Base-by-base conservation (phyloP, 192 early-diverging fungal species). In the Backusella morwellensis region DNA sequence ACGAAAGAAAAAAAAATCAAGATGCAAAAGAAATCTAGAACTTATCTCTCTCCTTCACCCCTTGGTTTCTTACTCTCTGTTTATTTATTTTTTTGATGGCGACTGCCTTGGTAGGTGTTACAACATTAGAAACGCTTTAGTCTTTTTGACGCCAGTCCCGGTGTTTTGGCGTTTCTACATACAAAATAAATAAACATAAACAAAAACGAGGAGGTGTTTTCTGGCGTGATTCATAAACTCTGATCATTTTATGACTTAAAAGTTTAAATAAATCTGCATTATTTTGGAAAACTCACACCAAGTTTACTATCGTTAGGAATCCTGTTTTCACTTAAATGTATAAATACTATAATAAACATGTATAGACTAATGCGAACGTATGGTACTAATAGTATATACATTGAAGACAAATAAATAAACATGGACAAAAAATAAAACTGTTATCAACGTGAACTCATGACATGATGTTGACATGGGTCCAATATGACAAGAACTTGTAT, bases 201-300 rank as follows among this genome's bases (percentile, higher is more conserved):
- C 11, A 63, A 63, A 63, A 56, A n/a, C 3, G 4, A 26, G 56
- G 56, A 23, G 56, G 56, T 63, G 56, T 59, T 59, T 59, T 59
- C 17, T 59, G n/a, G 54, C 54, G 54, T 59, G 54, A 59, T 23
- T 59, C 8, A 26, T 21, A 59, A 23, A 59, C 54, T 59, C 54
- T 59, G 54, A 59, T 54, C 54, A 2, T 59, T 59, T 59, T 59
- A 59, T 59, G 23, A 59, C 54, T 59, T 59, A 59, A 59, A 59
- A 59, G 54, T 59, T 59, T 59, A 59, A 59, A 59, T 59, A 59
- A 59, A 59, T 29, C 56, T 26, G 23, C 23, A 63, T 29, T 50
- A 50, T 50, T 50, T 50, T 50, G 19, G 47, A 50, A 50, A 50
- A n/a, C 47, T 63, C 56, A 63, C 23, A 63, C 3, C 56, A 63